phyloP scores from a whole-genome alignment of 2,329 filamentous ascomycete genomes.

The Aspergillus ustus region DNA sequence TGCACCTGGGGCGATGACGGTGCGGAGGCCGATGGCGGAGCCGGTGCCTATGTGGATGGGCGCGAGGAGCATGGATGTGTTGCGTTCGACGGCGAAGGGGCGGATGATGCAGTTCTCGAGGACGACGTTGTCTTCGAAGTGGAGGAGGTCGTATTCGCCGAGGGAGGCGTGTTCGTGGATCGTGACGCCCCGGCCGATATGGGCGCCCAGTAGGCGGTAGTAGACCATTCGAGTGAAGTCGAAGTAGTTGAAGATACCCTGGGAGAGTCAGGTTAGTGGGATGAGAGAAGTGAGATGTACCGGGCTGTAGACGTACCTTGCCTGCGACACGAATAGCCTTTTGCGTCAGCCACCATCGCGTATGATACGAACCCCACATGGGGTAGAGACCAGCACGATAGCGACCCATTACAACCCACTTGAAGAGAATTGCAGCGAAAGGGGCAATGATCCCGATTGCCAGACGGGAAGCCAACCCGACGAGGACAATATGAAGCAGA shows the following conservation, averaged over 20 bases:
- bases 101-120: slow-evolving; percentile 55
- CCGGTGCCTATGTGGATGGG: slow-evolving; percentile 56
- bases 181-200: slow-evolving; percentile 58
- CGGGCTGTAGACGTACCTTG: slow-evolving; percentile 34
- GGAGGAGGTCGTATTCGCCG: slow-evolving; percentile 63
- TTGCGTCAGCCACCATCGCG: slow-evolving; percentile 63
- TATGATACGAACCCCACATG: slow-evolving; percentile 65
- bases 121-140: slow-evolving; percentile 56
- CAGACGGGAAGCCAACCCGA: slow-evolving; percentile 50
- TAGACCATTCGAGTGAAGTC: slow-evolving; percentile 50
- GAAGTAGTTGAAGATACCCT: slow-evolving; percentile 14
- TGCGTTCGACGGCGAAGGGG: slow-evolving; percentile 61
- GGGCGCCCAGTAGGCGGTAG: slow-evolving; percentile 58
- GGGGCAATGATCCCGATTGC: slow-evolving; percentile 49
- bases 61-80: slow-evolving; percentile 62
- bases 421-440: slow-evolving; percentile 54
- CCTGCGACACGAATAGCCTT: slow-evolving; percentile 58
- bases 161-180: slow-evolving; percentile 49
- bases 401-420: slow-evolving; percentile 61
- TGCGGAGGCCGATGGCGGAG: slow-evolving; percentile 53
- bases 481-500: slow-evolving; percentile 54
- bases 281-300: no score
- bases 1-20: slow-evolving; percentile 58
- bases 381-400: slow-evolving; percentile 60
- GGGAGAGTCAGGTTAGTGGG: not conserved